Evolutionary conservation across 1,139 yeast genomes (phyloP).

Genomic region (Magnusiomyces starmeri): DNA sequence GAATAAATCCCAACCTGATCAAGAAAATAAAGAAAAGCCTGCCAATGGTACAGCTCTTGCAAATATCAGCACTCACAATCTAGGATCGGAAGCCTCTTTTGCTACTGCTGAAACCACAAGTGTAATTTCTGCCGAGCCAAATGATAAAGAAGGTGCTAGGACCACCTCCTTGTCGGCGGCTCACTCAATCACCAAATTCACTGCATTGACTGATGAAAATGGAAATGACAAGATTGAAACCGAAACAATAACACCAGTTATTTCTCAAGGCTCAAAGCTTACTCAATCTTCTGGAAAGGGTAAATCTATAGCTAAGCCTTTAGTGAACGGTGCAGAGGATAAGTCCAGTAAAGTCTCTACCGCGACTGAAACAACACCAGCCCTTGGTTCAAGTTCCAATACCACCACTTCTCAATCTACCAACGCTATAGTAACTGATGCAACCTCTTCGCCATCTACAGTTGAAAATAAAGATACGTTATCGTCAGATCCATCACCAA

Average conservation of each 20-base stretch:
- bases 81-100: constrained; percentile 6
- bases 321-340: background rate
- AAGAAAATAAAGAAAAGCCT: constrained; percentile 23
- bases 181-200: background rate
- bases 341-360: background rate
- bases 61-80: background rate
- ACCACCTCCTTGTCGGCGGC: background rate
- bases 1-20: constrained; percentile 14
- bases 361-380: background rate
- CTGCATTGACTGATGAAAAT: background rate
- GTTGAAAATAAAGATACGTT: no score
- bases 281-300: background rate
- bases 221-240: background rate
- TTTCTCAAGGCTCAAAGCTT: background rate
- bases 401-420: background rate
- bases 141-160: background rate
- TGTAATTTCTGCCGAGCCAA: background rate
- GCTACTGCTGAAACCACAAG: constrained; percentile 23
- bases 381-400: constrained; percentile 2
- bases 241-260: background rate
- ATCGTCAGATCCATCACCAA: no score
- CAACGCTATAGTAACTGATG: constrained; percentile 1
- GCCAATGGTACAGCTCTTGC: constrained; percentile 15
- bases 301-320: background rate
- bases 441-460: background rate